Evolutionary conservation across 2,329 filamentous ascomycete genomes (phyloP).

Genomic region (Cladophialophora yegresii): DNA sequence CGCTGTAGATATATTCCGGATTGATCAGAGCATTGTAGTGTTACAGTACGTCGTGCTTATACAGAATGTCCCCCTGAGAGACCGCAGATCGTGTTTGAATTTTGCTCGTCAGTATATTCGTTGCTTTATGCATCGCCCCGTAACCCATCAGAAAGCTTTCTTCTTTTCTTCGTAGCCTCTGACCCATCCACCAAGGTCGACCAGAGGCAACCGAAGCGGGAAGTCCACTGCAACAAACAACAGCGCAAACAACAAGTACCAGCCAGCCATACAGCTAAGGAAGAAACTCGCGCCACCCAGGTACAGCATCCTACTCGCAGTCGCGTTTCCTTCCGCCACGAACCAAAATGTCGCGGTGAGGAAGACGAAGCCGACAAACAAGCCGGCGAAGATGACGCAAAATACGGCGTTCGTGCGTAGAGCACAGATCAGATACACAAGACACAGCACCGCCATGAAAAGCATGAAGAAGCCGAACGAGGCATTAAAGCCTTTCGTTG

Average conservation of each 20-base stretch:
- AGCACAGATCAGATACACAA: constrained; percentile 68
- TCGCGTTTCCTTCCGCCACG: constrained; percentile 28
- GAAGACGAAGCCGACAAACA: constrained; percentile 40
- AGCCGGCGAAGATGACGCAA: constrained; percentile 65
- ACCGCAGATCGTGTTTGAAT: background rate
- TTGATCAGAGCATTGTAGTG: background rate
- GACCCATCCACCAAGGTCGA: constrained; percentile 50
- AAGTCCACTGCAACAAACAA: constrained; percentile 59
- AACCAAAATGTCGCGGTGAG: constrained; percentile 20
- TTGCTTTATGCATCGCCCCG: background rate
- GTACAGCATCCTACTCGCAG: constrained; percentile 43
- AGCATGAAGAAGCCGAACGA: constrained; percentile 61
- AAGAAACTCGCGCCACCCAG: constrained; percentile 49
- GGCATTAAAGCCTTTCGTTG: constrained; percentile 18
- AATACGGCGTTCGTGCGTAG: constrained; percentile 73
- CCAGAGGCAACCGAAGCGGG: constrained; percentile 58
- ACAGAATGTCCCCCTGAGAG: too few species aligned
- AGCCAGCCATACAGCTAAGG: constrained; percentile 52
- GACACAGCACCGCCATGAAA: constrained; percentile 65
- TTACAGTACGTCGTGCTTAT: background rate
- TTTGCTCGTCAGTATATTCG: background rate
- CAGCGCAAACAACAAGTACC: constrained; percentile 58
- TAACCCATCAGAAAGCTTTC: background rate
- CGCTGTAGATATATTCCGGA: background rate
- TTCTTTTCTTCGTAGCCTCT: constrained; percentile 1